phyloP scores from a whole-genome alignment of 139 green algal genomes.

The Chlorella sp. region DNA sequence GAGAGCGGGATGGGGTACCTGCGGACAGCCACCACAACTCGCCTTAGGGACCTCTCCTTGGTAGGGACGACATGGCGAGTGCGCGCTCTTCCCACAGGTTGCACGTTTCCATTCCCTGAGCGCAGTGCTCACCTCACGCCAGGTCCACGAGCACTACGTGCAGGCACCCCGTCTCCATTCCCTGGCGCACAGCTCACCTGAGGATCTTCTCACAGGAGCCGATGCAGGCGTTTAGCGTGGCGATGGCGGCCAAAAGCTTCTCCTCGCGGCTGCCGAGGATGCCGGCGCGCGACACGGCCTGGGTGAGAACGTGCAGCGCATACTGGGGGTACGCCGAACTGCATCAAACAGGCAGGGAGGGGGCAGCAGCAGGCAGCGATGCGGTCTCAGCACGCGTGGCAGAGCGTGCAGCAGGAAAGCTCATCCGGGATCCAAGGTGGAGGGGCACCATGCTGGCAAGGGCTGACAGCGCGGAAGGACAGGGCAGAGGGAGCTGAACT shows the following conservation, averaged over 20 bases:
- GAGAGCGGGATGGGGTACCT: conserved; percentile 35
- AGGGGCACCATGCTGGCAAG: no score
- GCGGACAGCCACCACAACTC: conserved; percentile 17
- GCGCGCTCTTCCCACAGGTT: no score
- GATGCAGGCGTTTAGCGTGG: conserved; percentile 1
- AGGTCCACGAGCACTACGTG: no score
- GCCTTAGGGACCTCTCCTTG: no score
- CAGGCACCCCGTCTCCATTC: no score
- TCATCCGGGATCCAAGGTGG: neutral
- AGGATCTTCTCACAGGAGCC: conserved; percentile 22
- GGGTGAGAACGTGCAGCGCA: conserved; percentile 6
- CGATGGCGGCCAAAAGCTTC: neutral
- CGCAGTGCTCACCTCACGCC: no score
- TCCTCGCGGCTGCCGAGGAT: neutral
- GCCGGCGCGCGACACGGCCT: neutral
- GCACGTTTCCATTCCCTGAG: no score
- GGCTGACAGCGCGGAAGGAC: no score
- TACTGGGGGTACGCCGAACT: conserved; percentile 10
- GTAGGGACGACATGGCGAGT: no score
- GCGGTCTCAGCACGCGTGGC: no score
- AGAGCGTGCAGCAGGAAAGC: neutral
- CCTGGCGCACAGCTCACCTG: no score
- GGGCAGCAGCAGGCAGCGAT: neutral
- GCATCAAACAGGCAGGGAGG: neutral
- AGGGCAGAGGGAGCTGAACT: no score